Evolutionary conservation across 1,139 yeast species (phyloP), one percentile per base, ranked within the genome.

Genomic region (Pichia sp.): DNA sequence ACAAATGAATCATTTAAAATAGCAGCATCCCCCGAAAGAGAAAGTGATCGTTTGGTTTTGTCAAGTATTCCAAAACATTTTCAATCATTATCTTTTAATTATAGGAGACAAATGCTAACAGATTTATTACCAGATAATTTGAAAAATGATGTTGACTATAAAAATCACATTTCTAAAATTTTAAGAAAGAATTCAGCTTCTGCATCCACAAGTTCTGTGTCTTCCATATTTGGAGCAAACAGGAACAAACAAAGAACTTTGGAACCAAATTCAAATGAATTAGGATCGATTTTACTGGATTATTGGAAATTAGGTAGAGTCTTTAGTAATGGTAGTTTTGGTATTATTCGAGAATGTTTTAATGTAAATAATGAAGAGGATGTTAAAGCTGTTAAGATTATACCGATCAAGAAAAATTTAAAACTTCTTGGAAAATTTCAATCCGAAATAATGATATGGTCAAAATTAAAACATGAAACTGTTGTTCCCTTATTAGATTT

Each of bases 321-420:
- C n/a, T 80, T 88, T 49, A 96, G 96, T 1, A 77, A 76, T 56
- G 97, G 97, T 9, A 95, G 96, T 0, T 88, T 93, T 83, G 94
- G 95, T 4, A 75, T 83, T 26, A 83, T 89, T n/a, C 67, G 95
- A 46, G 93, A 84, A 62, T 44, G 60, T 60, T 42, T 59, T 56
- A 54, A 50, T 32, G 38, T 49, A 14, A 35, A 48, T 34, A 44
- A 52, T 32, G 25, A 33, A 2, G 30, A 42, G n/a, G 50, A 52
- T 4, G 62, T 70, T 1, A 70, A 74, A 49, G 96, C 96, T 1
- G 78, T 87, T 54, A 88, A 88, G 59, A 79, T 88, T 34, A 88
- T 88, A 25, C 73, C 75, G 46, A 66, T 73, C 18, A 68, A 70
- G 36, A 48, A 48, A 6, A 71, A 71, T 24, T 64, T 61, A 21